Base-by-base conservation (phyloP, 2,329 filamentous ascomycete genomes). In the Aspergillus novoparasiticus region DNA sequence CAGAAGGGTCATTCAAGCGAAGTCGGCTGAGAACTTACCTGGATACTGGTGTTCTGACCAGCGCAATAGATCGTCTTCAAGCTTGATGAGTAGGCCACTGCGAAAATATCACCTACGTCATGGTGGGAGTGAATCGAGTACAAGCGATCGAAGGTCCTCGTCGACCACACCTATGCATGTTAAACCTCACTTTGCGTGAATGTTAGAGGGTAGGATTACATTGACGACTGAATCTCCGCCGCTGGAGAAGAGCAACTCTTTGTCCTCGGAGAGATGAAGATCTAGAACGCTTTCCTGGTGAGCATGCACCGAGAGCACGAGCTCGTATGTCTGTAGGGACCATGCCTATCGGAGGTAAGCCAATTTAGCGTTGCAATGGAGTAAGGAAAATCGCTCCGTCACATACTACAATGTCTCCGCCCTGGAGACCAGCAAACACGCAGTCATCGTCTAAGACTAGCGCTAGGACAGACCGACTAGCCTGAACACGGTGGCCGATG, bases 61-160 rank as follows among this genome's bases (percentile, higher is more conserved):
- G 95, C 95, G 50, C 97, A 86, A 76, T 97, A 98, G 4, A 97
- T 85, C 0, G 91, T 96, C 69, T 94, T 87, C 71, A 92, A 84
- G 68, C 88, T 85, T 8, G 88, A 81, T 4, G 93, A 97, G 77
- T 96, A 97, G 1, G 90, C 90, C n/a, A 97, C 89, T 70, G 93
- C 96, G 76, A 98, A 98, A 63, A 99, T 88, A 80, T 99, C 95
- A 64, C 95, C 95, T 46, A 97, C 91, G 71, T 98, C 95, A 78
- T 96, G 94, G 56, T 90, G 90, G 66, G 93, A 96, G 82, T 96
- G 96, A 65, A 98, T 91, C 66, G 95, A 93, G 80, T 94, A 95
- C 0, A 95, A 84, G 32, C 91, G 89, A 61, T 85, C 86, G 76
- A 97, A 89, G 6, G 88, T 90, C 50, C 82, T 84, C 2, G 94